Conservation (phyloP, 208 protist genomes). For the Leishmania aethiopica region DNA sequence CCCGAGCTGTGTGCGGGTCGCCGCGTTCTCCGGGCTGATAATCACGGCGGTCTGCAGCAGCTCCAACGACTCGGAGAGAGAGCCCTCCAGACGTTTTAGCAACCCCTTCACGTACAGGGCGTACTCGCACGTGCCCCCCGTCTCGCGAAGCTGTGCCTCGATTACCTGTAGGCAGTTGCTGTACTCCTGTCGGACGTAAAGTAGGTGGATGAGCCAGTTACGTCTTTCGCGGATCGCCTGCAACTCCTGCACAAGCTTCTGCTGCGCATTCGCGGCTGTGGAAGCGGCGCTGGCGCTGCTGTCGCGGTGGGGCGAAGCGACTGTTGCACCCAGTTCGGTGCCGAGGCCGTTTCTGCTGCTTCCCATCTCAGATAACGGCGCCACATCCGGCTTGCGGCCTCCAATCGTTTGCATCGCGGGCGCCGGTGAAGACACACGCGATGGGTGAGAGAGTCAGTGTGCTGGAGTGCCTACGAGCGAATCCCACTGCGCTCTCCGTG, state of each 20-base stretch:
- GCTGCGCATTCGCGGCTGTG: conserved; percentile 2
- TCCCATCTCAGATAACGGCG: neutral
- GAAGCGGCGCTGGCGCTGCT: neutral
- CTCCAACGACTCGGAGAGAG: conserved; percentile 93
- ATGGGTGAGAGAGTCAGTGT: neutral
- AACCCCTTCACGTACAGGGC: conserved; percentile 94
- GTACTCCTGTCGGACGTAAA: conserved; percentile 93
- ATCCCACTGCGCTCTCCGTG: neutral
- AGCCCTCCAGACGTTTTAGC: conserved; percentile 89
- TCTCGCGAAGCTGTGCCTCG: conserved; percentile 85
- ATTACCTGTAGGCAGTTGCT: conserved; percentile 86
- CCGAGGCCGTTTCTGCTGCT: neutral
- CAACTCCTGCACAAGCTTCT: conserved; percentile 28
- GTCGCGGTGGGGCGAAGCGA: neutral
- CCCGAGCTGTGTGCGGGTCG: conserved; percentile 93
- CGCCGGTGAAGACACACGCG: neutral
- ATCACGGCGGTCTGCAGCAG: conserved; percentile 92
- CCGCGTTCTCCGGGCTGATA: conserved; percentile 90
- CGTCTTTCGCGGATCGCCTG: conserved; percentile 72
- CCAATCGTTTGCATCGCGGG: neutral
- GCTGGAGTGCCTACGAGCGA: neutral
- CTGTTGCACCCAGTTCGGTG: neutral
- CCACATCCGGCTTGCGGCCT: neutral
- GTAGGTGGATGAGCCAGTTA: conserved; percentile 95
- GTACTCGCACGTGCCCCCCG: conserved; percentile 86